Conservation (phyloP, 352 stramenopile genomes). For the Plasmopara viticola region DNA sequence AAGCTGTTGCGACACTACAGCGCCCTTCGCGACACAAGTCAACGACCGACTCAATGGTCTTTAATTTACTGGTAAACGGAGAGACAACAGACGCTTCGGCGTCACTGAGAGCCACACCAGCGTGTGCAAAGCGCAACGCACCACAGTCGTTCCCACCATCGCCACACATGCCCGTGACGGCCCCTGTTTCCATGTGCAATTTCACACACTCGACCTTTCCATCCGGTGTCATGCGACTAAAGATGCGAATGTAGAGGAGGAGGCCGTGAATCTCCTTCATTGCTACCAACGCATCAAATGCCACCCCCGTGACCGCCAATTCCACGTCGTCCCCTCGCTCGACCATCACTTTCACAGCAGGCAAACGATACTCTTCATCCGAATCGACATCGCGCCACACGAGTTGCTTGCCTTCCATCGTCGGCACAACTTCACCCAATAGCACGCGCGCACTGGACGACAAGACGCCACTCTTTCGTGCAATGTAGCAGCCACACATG, state of each 20-base stretch:
- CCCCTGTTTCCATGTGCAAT: constrained; percentile 52
- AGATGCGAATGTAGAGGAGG: constrained; percentile 67
- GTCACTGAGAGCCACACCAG: constrained; percentile 86
- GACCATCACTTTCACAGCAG: constrained; percentile 43
- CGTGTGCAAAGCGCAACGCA: constrained; percentile 86
- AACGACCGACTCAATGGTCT: constrained; percentile 64
- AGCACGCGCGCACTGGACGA: constrained; percentile 36
- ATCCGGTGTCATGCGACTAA: constrained; percentile 70
- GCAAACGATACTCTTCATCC: constrained; percentile 30
- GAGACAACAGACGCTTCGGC: constrained; percentile 84
- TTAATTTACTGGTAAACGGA: constrained; percentile 84
- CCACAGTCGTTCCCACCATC: constrained; percentile 90
- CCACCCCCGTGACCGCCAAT: constrained; percentile 62
- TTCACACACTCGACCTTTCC: constrained; percentile 71
- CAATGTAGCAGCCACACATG: constrained; percentile 75
- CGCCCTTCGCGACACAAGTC: constrained; percentile 78
- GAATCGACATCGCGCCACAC: constrained; percentile 68
- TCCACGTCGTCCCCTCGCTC: constrained; percentile 34
- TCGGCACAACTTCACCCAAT: constrained; percentile 44
- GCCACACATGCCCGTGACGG: constrained; percentile 77
- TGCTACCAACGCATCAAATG: constrained; percentile 62
- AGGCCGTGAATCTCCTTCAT: constrained; percentile 54
- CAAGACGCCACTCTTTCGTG: constrained; percentile 57
- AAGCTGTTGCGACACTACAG: constrained; percentile 72
- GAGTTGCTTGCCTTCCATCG: constrained; percentile 29